Base-by-base conservation (phyloP, 176 grass and related monocot species). In the sorghum (Sorghum bicolor) region DNA sequence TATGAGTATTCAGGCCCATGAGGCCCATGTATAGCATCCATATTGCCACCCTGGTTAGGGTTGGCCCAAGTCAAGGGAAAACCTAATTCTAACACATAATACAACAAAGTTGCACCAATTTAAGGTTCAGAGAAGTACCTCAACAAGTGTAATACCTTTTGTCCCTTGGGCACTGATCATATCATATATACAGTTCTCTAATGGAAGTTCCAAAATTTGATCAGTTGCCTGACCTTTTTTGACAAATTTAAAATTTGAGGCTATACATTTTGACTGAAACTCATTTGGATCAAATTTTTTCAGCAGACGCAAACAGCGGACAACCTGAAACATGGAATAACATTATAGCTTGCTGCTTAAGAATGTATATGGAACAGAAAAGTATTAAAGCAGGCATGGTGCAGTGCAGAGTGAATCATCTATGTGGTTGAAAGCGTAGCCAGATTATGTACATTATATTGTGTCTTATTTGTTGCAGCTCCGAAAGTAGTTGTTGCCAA, bases 101-200 rank as follows among this genome's bases (percentile, higher is more conserved):
- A 67, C 17, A 28, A 70, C 41, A 80, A 79, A 64, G 61, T 31
- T 70, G 50, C 32, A 24, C 24, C 8, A 32, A 22, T 84, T 10
- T 29, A 78, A 84, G n/a, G 76, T 86, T 67, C 24, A 44, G 74
- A 64, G 31, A 84, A 61, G 40, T 95, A 98, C 96, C 96, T 95
- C 91, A 77, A 86, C 83, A 82, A 98, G 92, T 31, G 93, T 98
- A 80, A 95, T 93, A 75, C 96, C 96, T 92, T 90, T 93, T 78
- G 89, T 78, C 61, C 96, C 96, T 89, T 91, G 83, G 28, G 69
- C 86, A 88, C 90, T 90, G 80, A 98, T 88, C 93, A 98, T 95
- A 89, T 95, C 93, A 44, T 98, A 98, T 81, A 98, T 93, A 64
- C 96, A 87, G 50, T 90, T 82, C 29, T 98, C 96, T 66, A 95